phyloP scores from a whole-genome alignment of 352 stramenopile species.

The Phytopythium vexans region DNA sequence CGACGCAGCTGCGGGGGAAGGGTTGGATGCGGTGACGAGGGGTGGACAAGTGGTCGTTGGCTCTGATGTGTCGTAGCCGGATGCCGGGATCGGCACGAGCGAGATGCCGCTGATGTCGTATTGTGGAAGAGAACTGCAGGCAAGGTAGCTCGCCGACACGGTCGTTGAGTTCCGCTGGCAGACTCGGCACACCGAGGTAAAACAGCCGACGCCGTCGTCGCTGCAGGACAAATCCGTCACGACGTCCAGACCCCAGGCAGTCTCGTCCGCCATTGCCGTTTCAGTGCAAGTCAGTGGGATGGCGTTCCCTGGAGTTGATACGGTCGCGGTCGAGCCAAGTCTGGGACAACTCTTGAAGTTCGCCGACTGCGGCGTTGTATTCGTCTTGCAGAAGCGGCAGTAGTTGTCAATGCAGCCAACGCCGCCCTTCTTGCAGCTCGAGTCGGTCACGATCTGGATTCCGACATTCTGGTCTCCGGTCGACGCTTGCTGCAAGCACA shows the following conservation, averaged over 20 bases:
- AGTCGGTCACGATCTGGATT: conserved; percentile 17
- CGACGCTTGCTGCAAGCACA: conserved; percentile 16
- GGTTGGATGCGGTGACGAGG: too few relatives aligned
- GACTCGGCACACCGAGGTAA: conserved; percentile 33
- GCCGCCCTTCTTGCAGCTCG: background rate
- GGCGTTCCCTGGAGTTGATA: background rate
- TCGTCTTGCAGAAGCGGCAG: conserved; percentile 19
- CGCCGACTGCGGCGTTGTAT: background rate
- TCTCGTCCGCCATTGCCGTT: conserved; percentile 5
- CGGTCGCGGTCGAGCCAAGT: background rate
- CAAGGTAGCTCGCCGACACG: conserved; percentile 17
- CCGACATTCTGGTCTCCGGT: conserved; percentile 19
- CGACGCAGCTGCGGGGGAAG: too few relatives aligned
- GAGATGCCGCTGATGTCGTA: conserved; percentile 8
- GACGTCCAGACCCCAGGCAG: conserved; percentile 11
- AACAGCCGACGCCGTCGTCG: conserved; percentile 26
- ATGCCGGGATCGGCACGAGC: conserved; percentile 2
- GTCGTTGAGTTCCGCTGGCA: conserved; percentile 24
- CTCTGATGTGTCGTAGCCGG: conserved; percentile 6
- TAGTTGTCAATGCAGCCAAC: conserved; percentile 10
- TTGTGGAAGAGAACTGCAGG: conserved; percentile 11
- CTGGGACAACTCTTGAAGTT: conserved; percentile 3
- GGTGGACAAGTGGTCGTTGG: too few relatives aligned
- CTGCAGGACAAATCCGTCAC: conserved; percentile 20
- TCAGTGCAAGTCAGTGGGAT: conserved; percentile 2